These are phyloP conservation scores for Hymenoscyphus salicellus DNA, from an alignment of 2,329 filamentous ascomycete genomes.

Conservation along the genomic window DNA sequence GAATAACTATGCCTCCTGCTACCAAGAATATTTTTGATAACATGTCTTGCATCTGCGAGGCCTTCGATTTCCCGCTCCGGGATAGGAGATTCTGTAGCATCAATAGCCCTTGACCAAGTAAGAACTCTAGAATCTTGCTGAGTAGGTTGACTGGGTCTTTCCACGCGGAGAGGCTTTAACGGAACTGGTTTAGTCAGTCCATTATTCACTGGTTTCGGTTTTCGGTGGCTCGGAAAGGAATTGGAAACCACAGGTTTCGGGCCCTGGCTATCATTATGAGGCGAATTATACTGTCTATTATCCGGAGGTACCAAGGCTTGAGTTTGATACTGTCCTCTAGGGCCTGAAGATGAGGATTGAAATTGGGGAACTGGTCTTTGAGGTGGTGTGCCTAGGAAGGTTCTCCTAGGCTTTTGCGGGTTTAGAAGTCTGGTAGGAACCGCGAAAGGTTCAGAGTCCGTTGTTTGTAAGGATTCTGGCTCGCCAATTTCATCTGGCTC, in stretches of 20 bases:
- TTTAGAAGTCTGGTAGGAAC: background rate
- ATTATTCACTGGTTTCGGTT: background rate
- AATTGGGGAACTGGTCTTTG: constrained; percentile 13
- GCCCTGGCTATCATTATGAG: constrained; percentile 33
- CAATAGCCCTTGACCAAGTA: constrained; percentile 34
- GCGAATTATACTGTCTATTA: constrained; percentile 35
- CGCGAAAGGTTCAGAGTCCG: background rate
- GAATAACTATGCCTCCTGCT: background rate
- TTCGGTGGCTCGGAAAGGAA: background rate
- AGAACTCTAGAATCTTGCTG: constrained; percentile 30
- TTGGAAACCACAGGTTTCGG: constrained; percentile 18
- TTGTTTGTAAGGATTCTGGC: background rate
- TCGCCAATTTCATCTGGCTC: constrained; percentile 7
- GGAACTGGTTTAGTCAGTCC: background rate
- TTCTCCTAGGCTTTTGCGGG: background rate
- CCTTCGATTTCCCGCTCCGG: background rate
- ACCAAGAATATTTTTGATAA: background rate
- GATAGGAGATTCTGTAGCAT: constrained; percentile 27
- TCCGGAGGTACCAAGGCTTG: constrained; percentile 27
- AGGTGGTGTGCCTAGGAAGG: background rate
- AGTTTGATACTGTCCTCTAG: constrained; percentile 25
- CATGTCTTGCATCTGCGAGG: constrained; percentile 23
- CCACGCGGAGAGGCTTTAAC: background rate
- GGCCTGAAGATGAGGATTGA: constrained; percentile 17
- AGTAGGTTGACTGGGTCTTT: constrained; percentile 25